Evolutionary conservation across 164 flowering plant genomes (phyloP), one percentile per base, ranked within the genome.

Genomic region (Stephania japonica): DNA sequence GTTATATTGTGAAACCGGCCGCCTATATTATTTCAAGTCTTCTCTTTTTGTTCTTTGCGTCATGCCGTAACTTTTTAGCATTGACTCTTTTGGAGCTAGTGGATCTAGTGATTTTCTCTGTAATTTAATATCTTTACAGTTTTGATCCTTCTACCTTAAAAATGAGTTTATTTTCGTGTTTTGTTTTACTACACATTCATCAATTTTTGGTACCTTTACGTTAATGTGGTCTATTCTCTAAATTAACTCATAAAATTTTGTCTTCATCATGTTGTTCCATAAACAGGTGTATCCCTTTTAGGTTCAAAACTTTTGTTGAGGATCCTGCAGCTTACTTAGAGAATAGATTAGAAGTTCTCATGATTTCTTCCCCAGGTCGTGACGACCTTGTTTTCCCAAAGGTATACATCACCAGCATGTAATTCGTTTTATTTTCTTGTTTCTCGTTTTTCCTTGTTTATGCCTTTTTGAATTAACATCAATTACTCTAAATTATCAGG

Each of bases 271-370:
- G 11, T 7, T 70, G 10, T 66, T n/a, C 74, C 32, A 25, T 42
- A 70, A 70, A 82, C 86, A 91, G 97, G 77, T 91, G 97, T 67
- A 88, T 91, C 76, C 97, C 97, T n/a, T 91, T 85, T 75, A 82
- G 87, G 78, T 38, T 84, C 74, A 81, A 62, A 68, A 78, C 75
- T 42, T 83, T 75, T 67, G 75, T 59, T 69, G 86, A 78, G 1
- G 80, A 82, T 75, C 49, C 70, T 18, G 76, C 26, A 26, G 67
- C 42, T 41, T 71, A 63, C 26, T 13, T 66, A 32, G 82, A 81
- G 65, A 72, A 76, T 65, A 80, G 41, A 25, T 14, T 87, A 67
- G 82, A 84, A 83, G 88, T 88, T 67, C 87, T 87, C 42, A 91
- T 90, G 94, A 75, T 91, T 72, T 86, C 93, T 67, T 82, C 97